Evolutionary conservation across 2,329 filamentous ascomycete genomes (phyloP).

Genomic region (Fusarium staphyleae): DNA sequence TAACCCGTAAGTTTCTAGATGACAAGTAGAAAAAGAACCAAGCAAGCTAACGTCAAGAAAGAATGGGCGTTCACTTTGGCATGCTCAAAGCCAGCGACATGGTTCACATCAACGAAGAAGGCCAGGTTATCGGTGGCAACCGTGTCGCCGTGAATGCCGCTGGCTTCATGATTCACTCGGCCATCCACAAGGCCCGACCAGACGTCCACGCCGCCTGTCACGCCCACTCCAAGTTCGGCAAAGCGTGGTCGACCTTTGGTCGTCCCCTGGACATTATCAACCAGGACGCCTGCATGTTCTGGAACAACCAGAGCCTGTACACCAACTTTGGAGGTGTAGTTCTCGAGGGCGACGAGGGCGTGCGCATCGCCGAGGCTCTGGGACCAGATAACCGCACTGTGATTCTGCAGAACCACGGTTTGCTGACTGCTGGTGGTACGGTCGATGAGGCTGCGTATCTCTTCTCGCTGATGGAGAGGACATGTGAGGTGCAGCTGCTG

Average conservation of each 20-base stretch:
- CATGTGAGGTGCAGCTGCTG: constrained; percentile 46
- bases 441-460: constrained; percentile 73
- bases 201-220: constrained; percentile 69
- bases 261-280: constrained; percentile 67
- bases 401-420: constrained; percentile 69
- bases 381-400: constrained; percentile 59
- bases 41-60: constrained; percentile 2
- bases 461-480: constrained; percentile 52
- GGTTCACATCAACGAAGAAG: constrained; percentile 66
- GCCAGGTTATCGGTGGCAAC: constrained; percentile 67
- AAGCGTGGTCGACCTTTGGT: constrained; percentile 67
- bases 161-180: constrained; percentile 68
- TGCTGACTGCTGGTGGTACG: constrained; percentile 68
- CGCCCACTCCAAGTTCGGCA: constrained; percentile 64
- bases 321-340: constrained; percentile 68
- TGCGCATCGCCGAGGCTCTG: constrained; percentile 63
- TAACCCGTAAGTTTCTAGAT: constrained; percentile 54
- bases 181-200: constrained; percentile 64
- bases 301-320: constrained; percentile 65
- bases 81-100: constrained; percentile 67
- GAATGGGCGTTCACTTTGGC: constrained; percentile 65
- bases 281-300: constrained; percentile 65
- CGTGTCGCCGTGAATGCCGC: constrained; percentile 63
- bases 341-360: constrained; percentile 65
- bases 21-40: not conserved